These are phyloP conservation scores for Torulaspora maleeae DNA, from an alignment of 805 yeast genomes.

Conservation along the genomic window DNA sequence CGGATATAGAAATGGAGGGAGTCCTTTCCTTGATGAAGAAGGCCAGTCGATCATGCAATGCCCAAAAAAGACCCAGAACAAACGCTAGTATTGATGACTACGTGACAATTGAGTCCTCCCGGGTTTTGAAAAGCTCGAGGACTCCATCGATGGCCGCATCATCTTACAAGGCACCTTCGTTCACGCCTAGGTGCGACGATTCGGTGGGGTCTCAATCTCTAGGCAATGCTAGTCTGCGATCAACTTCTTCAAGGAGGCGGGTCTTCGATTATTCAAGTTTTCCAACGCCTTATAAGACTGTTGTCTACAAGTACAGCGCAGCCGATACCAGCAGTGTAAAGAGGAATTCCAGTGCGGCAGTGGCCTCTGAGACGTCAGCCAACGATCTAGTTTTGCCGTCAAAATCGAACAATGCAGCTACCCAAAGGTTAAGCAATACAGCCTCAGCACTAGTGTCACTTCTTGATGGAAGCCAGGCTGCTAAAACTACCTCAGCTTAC, in stretches of 20 bases:
- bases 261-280: constrained; percentile 38
- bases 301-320: constrained; percentile 31
- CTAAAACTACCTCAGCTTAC: constrained; percentile 17
- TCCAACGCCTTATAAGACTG: constrained; percentile 39
- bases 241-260: constrained; percentile 28
- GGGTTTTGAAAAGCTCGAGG: constrained; percentile 14
- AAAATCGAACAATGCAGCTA: neutral
- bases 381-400: constrained; percentile 4
- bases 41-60: constrained; percentile 10
- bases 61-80: constrained; percentile 4
- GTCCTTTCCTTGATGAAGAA: constrained; percentile 56
- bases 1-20: constrained; percentile 77
- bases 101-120: constrained; percentile 7
- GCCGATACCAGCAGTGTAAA: constrained; percentile 11
- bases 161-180: constrained; percentile 33
- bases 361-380: neutral
- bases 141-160: constrained; percentile 9
- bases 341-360: neutral
- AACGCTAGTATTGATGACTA: constrained; percentile 3
- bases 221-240: constrained; percentile 18
- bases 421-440: constrained; percentile 41
- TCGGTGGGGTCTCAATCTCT: constrained; percentile 17
- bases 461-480: constrained; percentile 33
- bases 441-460: constrained; percentile 48
- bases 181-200: constrained; percentile 35